Conservation (phyloP, 1,284 basidiomycete species). For the Apiotrichum mycotoxinovorans region DNA sequence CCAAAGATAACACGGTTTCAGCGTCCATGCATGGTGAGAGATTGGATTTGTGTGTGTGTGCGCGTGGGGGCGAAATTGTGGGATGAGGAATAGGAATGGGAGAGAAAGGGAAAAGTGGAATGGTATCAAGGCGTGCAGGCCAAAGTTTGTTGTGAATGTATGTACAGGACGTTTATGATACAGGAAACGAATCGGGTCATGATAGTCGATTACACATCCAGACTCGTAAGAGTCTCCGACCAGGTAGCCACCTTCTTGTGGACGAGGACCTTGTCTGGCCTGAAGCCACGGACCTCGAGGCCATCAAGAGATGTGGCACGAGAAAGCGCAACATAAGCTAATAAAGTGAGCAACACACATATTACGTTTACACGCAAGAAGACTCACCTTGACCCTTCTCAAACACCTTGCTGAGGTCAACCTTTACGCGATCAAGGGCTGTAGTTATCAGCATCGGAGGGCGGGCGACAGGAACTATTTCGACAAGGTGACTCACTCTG, state of each 20-base stretch:
- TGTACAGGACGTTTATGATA: background rate
- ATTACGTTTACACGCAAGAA: background rate
- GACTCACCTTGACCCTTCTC: conserved; percentile 67
- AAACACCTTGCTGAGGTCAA: conserved; percentile 56
- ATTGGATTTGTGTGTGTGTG: too few relatives aligned
- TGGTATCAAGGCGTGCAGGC: background rate
- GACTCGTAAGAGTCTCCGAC: conserved; percentile 28
- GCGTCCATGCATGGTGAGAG: too few relatives aligned
- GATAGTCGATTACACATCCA: conserved; percentile 16
- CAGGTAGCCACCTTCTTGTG: conserved; percentile 54
- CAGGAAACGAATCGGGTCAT: background rate
- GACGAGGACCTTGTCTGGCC: conserved; percentile 69
- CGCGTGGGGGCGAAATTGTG: too few relatives aligned
- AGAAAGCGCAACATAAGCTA: conserved; percentile 93
- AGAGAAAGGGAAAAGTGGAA: background rate
- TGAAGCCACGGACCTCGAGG: conserved; percentile 84
- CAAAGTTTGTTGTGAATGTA: background rate
- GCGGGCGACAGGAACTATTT: background rate
- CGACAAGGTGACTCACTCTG: conserved; percentile 61
- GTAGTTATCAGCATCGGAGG: conserved; percentile 6
- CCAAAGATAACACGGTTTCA: too few relatives aligned
- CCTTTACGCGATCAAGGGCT: conserved; percentile 49
- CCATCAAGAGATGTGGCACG: conserved; percentile 89
- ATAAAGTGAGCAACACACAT: conserved; percentile 1
- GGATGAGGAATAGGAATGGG: background rate